Conservation (phyloP, 345 rosid species). For the rapeseed (Brassica napus) region DNA sequence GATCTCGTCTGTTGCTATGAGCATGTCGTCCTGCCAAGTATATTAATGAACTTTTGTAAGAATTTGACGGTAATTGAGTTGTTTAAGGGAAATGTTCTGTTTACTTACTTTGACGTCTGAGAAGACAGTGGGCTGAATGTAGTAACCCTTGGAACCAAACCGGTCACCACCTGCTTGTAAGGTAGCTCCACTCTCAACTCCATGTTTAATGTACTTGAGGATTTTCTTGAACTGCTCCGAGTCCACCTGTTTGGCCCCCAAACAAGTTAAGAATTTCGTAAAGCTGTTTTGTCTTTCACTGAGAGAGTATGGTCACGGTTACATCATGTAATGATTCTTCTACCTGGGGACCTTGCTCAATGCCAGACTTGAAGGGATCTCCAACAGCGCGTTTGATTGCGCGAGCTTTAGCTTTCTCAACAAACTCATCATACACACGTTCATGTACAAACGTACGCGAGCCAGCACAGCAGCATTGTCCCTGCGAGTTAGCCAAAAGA, state of each 20-base stretch:
- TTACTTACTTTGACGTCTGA: conserved; percentile 71
- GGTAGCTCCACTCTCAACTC: conserved; percentile 81
- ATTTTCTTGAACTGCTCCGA: conserved; percentile 72
- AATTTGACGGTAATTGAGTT: not conserved
- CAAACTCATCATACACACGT: conserved; percentile 72
- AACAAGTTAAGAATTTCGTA: conserved; percentile 13
- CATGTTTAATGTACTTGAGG: conserved; percentile 62
- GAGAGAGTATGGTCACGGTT: conserved; percentile 12
- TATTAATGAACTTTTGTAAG: not conserved
- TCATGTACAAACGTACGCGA: conserved; percentile 97
- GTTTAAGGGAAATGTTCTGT: not conserved
- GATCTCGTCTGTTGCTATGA: conserved; percentile 87
- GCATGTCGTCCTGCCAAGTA: conserved; percentile 74
- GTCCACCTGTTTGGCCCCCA: conserved; percentile 54
- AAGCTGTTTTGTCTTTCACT: conserved; percentile 15
- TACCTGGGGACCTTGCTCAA: conserved; percentile 98
- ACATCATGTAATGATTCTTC: conserved; percentile 8
- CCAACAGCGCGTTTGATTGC: conserved; percentile 73
- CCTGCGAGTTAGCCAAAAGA: conserved; percentile 47
- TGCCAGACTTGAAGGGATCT: conserved; percentile 81
- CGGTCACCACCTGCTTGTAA: conserved; percentile 87
- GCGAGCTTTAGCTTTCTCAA: conserved; percentile 80
- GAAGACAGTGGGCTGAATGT: conserved; percentile 94
- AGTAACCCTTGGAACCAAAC: conserved; percentile 73
- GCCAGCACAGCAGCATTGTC: conserved; percentile 96